Evolutionary conservation across 148 eudicot species (phyloP), one percentile per base, ranked within the genome.

Genomic region (Dianthus caryophyllus): DNA sequence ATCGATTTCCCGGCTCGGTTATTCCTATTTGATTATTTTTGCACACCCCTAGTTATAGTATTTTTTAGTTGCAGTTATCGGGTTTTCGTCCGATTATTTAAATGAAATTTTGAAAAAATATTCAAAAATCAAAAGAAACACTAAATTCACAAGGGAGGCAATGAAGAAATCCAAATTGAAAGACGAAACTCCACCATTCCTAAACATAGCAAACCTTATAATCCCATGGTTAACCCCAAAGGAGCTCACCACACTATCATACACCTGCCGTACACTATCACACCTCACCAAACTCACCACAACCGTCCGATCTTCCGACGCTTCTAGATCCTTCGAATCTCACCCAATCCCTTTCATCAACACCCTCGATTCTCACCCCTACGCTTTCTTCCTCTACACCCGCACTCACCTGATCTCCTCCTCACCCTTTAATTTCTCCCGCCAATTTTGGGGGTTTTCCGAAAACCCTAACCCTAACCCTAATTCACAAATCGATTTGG

Each of bases 291-390:
- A 76, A 31, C 52, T 73, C 29, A 71, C 87, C 77, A 65, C 87
- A 14, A 22, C 74, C 71, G 59, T 36, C 17, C 82, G 94, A 63
- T 68, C 85, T 74, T 70, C 84, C 56, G 91, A 92, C 72, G 91
- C 91, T 49, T 71, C 96, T 16, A 71, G 85, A 64, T 79, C 82
- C 30, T 68, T 84, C 24, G 94, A 92, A 68, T 67, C 73, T 22
- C 48, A 63, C 20, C 83, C 94, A 5, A 78, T 84, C 70, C 89
- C 98, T 36, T 87, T 87, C 83, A 36, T 78, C 75, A 84, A 87
- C 85, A 58, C 80, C 65, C 57, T 83, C 29, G 81, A 83, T 75
- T 49, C 75, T 43, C 80, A 78, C 17, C 92, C 84, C 17, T 92
- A 92, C 56, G 20, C 55, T 46, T 68, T 24, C 72, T 74, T 68